Base-by-base conservation (phyloP, 2,329 filamentous ascomycete species). In the Dryadomyces quercus-mongolicae region DNA sequence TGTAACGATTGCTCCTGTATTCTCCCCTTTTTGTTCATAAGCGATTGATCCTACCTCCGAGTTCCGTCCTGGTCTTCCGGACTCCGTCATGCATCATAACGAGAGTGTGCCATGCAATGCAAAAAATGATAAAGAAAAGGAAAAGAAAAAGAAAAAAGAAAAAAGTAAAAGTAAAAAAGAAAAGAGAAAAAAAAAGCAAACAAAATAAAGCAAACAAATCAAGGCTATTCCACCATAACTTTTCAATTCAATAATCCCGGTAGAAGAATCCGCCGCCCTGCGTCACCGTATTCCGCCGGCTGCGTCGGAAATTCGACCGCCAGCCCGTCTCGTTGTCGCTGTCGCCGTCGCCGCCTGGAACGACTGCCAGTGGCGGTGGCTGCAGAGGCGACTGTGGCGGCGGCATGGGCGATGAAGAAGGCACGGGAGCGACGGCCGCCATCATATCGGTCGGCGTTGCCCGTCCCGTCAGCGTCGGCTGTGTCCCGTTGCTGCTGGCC, bases 221-320 rank as follows among this genome's bases (percentile, higher is more conserved):
- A 40, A 40, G 3, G 10, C 36, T 40, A 40, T 44, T 8, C 42
- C 42, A 9, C 47, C 34, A 21, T 7, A n/a, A n/a, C n/a, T 1
- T 5, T 15, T 38, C 2, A 15, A 1, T 1, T 54, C 22, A 57
- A 43, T 57, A 57, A 36, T 57, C 55, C 5, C 50, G 50, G 46
- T 57, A 57, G 38, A 51, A 55, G 22, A 57, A 57, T 12, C 55
- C 53, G 16, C 55, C 55, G 25, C 36, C 22, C 15, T 45, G 46
- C 21, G 55, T 57, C 7, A 57, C 47, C 2, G 49, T 54, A 15
- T 31, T 53, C 43, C 42, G 47, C 16, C 47, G 51, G 5, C 42
- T 36, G 12, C 45, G 25, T 2, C 43, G 50, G 25, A 57, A 45
- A 8, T 49, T 38, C 22, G 36, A 44, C 13, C 51, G 53, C 21